Percentiles rank a stretch among this genome's conserved stretches.
Conservation (phyloP, 345 rosid species). For the Durio zibethinus region DNA sequence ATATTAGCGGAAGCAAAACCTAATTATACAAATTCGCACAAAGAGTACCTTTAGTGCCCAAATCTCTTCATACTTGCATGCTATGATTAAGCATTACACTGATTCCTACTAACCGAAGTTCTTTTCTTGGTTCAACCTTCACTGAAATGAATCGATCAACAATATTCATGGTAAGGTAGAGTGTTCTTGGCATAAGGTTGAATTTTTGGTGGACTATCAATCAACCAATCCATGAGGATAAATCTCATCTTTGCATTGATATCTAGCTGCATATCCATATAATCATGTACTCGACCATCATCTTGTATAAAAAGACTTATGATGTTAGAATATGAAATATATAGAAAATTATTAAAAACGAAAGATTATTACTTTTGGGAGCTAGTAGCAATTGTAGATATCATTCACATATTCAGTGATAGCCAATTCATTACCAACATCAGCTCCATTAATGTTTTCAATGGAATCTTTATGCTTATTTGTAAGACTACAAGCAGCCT, state of each 20-base stretch:
- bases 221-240: slow-evolving; percentile 79
- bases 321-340: no score
- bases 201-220: slow-evolving; percentile 82
- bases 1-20: background rate
- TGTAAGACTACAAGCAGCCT: no score
- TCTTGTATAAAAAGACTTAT: no score
- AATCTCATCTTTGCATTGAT: slow-evolving; percentile 84
- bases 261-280: slow-evolving; percentile 66
- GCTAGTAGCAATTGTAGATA: no score
- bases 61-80: slow-evolving; percentile 90
- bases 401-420: no score
- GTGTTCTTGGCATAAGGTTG: slow-evolving; percentile 75
- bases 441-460: no score
- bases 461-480: no score
- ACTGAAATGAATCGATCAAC: slow-evolving; percentile 69
- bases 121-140: slow-evolving; percentile 55
- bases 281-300: no score
- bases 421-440: no score
- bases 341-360: no score
- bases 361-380: no score
- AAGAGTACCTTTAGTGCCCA: slow-evolving; percentile 70
- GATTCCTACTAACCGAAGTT: slow-evolving; percentile 74
- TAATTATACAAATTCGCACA: no score
- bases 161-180: slow-evolving; percentile 66
- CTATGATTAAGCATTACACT: slow-evolving; percentile 77